Conservation (phyloP, 257 asterid genomes). For the Solanum chmielewskii region DNA sequence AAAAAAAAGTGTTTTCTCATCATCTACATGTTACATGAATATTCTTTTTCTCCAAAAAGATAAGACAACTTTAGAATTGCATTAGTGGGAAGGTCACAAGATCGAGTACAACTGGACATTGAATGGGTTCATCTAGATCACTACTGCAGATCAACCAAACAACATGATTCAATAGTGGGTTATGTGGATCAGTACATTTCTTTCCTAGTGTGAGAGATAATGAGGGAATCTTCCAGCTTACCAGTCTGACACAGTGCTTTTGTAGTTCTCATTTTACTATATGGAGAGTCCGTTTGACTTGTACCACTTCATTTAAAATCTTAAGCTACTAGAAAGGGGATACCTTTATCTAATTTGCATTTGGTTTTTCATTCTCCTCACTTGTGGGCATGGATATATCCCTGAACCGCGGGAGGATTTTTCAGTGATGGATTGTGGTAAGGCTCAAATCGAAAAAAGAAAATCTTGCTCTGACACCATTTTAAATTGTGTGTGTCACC, state of each 20-base stretch:
- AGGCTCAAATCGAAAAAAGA: not conserved
- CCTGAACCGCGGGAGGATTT: not conserved
- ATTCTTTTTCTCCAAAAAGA: not conserved
- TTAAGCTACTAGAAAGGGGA: not conserved
- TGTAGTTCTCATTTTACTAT: not conserved
- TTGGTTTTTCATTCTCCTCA: not conserved
- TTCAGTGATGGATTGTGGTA: not conserved
- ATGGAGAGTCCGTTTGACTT: not conserved
- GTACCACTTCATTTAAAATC: not conserved
- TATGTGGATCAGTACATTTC: not conserved
- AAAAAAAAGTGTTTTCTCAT: not conserved
- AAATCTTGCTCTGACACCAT: not conserved
- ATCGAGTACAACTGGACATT: not conserved
- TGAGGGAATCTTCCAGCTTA: not conserved
- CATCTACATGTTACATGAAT: not conserved
- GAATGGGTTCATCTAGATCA: not conserved
- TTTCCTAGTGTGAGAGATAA: not conserved
- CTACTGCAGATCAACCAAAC: not conserved
- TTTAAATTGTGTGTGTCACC: not conserved
- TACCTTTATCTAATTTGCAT: not conserved
- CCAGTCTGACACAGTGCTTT: not conserved
- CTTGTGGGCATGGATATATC: not conserved
- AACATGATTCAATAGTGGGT: not conserved
- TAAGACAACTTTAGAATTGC: not conserved
- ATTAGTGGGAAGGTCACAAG: not conserved